Evolutionary conservation across 2,329 filamentous ascomycete genomes (phyloP).

Genomic region (Thermoascus crustaceus): DNA sequence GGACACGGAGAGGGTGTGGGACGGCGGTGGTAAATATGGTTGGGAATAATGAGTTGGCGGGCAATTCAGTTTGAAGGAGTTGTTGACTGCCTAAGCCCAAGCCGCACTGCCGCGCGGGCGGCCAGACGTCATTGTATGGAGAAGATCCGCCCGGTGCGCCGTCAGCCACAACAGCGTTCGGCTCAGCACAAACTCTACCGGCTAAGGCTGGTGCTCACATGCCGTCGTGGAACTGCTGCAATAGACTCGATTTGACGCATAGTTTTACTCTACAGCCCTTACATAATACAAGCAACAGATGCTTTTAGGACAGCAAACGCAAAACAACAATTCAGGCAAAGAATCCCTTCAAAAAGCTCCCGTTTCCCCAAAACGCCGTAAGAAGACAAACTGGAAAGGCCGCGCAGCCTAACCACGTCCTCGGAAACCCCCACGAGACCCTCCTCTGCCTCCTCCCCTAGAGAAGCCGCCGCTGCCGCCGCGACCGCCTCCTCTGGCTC

Average conservation of each 20-base stretch:
- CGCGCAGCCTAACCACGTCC: constrained; percentile 17
- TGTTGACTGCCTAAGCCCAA: constrained; percentile 22
- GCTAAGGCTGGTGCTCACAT: constrained; percentile 7
- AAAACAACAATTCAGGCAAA: constrained; percentile 27
- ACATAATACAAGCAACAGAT: constrained; percentile 21
- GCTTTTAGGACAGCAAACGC: constrained; percentile 27
- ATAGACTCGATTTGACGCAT: neutral
- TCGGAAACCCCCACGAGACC: constrained; percentile 24
- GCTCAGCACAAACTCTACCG: neutral
- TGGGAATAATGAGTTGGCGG: constrained; percentile 9
- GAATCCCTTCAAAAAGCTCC: constrained; percentile 32
- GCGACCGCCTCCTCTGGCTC: constrained; percentile 37
- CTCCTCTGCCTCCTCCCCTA: constrained; percentile 23
- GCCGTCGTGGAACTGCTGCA: neutral
- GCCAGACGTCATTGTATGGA: constrained; percentile 28
- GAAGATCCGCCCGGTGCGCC: constrained; percentile 4
- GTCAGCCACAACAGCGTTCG: constrained; percentile 7
- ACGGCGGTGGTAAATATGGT: neutral
- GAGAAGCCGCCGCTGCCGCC: constrained; percentile 24
- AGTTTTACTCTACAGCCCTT: constrained; percentile 13
- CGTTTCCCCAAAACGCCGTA: constrained; percentile 37
- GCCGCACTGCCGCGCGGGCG: constrained; percentile 1
- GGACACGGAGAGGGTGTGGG: neutral
- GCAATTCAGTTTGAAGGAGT: constrained; percentile 19
- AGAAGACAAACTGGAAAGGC: constrained; percentile 28